Evolutionary conservation across 2,329 filamentous ascomycete genomes (phyloP), one percentile per base, ranked within the genome.

Genomic region (Fusarium longipes): DNA sequence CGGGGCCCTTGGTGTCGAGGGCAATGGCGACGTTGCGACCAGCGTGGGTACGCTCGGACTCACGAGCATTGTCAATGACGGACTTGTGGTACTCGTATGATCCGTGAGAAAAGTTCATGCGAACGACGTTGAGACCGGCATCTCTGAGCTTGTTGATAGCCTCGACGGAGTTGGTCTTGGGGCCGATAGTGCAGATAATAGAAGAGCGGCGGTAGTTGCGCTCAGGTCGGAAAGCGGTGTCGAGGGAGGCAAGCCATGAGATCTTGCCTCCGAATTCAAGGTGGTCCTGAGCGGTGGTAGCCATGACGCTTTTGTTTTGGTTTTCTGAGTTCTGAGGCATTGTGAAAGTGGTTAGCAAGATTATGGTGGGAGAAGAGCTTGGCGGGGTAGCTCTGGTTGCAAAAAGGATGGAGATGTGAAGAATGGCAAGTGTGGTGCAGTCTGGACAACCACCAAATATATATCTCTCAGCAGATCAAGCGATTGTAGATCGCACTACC

Each of bases 121-220:
- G 95, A 74, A 98, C 96, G 73, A 99, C 93, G 83, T 98, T 98
- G 76, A 98, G 90, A 82, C 96, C 96, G 71, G 91, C 91, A 77
- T 86, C 87, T 80, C 95, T 93, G 76, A 99, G 92, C 80, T 90
- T 87, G 83, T 98, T 98, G 84, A 99, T 97, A 82, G 93, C 94
- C 85, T 97, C 92, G 59, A 94, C 91, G 35, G 93, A 97, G 87
- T 99, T 99, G 75, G 96, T 99, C 90, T 98, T 99, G 79, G 96
- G 96, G 67, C 96, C 96, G 79, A 99, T 98, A 75, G 96, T 98
- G 85, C 95, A 93, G 82, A 99, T 97, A 84, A 99, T 99, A 78
- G 94, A 97, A 68, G 95, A 97, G 74, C 96, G 91, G 77, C 96
- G 93, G 83, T 96, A 96, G 85, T 96, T 94, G 82, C 91, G 92